Base-by-base conservation (phyloP, 2,329 filamentous ascomycete genomes). In the Pseudogymnoascus sp. region DNA sequence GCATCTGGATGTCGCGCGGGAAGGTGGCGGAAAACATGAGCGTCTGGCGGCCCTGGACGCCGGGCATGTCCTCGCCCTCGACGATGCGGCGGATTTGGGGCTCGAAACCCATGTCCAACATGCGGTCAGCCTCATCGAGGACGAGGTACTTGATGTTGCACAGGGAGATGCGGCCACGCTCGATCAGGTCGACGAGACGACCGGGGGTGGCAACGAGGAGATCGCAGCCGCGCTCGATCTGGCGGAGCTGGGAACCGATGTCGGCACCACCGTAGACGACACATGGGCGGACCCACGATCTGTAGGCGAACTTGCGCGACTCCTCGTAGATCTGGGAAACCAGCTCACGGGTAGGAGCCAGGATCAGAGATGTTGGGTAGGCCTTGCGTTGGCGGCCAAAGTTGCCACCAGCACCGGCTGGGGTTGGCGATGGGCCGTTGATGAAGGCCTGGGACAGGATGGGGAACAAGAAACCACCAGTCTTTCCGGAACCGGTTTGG, bases 31-130 rank as follows among this genome's bases (percentile, higher is more conserved):
- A 99, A 77, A 99, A 99, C 94, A 99, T 99, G 81, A 99, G 93
- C 61, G 94, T 99, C 79, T 99, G 94, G 73, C 94, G 92, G 70
- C 83, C 80, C 67, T 86, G 79, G 64, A 93, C 90, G 60, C 78
- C 76, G 62, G 94, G 94, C 94, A 99, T 99, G 71, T 99, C 94
- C 79, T 97, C 94, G 64, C 92, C 92, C 78, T 97, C 93, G 50
- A 99, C 94, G 72, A 99, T 97, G 71, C 93, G 90, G 72, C 94
- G 92, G 74, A 99, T 99, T 80, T 99, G 94, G 72, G 94, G 94
- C 82, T 99, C 94, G 83, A 99, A 99, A 94, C 94, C 94, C 94
- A 99, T 99, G 84, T 99, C 94, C 83, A 99, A 84, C 94, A 99
- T 99, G 76, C 94, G 94, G 81, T 99, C 94, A 76, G 94, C 94